These are phyloP conservation scores for Quercus phellos DNA, from an alignment of 331 rosid genomes.

Conservation along the genomic window DNA sequence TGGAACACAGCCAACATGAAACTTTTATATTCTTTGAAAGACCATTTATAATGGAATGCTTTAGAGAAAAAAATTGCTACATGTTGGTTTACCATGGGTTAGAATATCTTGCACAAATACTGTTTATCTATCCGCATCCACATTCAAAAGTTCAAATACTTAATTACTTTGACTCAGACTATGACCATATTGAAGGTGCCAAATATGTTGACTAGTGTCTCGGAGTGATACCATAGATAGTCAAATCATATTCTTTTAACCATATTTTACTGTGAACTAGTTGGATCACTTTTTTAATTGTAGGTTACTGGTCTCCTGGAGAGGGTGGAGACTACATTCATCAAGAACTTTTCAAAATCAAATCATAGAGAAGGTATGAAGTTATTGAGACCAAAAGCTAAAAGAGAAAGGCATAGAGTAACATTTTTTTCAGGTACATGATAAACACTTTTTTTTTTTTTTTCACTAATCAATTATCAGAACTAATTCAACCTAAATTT, in stretches of 20 bases:
- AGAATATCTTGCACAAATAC: background rate
- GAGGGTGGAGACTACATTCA: conserved; percentile 52
- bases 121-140: background rate
- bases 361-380: conserved; percentile 49
- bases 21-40: too few relatives aligned
- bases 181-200: background rate
- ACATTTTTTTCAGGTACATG: conserved; percentile 49
- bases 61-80: background rate
- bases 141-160: background rate
- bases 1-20: too few relatives aligned
- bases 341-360: conserved; percentile 48
- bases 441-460: background rate
- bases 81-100: background rate
- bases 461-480: background rate
- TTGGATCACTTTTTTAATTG: conserved; percentile 3
- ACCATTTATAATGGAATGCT: background rate
- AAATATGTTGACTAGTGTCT: background rate
- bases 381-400: conserved; percentile 39
- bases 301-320: conserved; percentile 51
- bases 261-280: background rate
- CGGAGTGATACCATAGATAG: background rate
- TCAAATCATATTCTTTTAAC: background rate
- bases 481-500: background rate
- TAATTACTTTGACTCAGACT: background rate
- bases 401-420: conserved; percentile 32